These are phyloP conservation scores for Solanum chaucha DNA, from an alignment of 257 asterid genomes.

Conservation along the genomic window DNA sequence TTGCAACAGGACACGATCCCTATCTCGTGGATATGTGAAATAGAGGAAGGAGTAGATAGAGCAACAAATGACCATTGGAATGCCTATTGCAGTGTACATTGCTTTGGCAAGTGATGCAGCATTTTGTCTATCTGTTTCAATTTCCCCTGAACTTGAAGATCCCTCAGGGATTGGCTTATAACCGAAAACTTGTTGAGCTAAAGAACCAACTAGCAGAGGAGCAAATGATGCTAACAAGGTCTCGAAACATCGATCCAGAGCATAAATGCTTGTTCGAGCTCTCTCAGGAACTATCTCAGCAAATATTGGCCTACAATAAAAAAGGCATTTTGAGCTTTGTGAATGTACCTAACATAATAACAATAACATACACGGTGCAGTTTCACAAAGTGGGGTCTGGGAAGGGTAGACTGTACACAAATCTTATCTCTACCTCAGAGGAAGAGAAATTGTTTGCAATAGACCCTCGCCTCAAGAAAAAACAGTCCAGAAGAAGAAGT, in stretches of 20 bases:
- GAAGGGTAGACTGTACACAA: too few species aligned
- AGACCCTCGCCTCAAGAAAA: too few species aligned
- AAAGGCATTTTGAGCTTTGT: too few species aligned
- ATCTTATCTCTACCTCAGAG: too few species aligned
- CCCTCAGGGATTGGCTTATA: conserved; percentile 39
- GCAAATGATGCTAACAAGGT: conserved; percentile 75
- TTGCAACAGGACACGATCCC: background rate
- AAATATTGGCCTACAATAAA: too few species aligned
- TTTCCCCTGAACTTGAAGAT: background rate
- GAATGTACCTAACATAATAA: too few species aligned
- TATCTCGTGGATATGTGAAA: background rate
- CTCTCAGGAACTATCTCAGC: background rate
- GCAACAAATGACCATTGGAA: conserved; percentile 62
- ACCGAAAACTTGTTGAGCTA: conserved; percentile 58
- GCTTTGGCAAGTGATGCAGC: conserved; percentile 87
- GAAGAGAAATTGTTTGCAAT: too few species aligned
- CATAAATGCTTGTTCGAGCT: conserved; percentile 2
- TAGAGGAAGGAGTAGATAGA: background rate
- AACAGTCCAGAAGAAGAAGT: too few species aligned
- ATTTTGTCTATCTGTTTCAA: conserved; percentile 36
- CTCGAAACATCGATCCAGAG: conserved; percentile 23
- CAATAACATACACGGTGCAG: too few species aligned
- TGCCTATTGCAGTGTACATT: conserved; percentile 69
- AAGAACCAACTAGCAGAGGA: conserved; percentile 64
- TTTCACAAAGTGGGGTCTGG: too few species aligned